Evolutionary conservation across 1,284 basidiomycete genomes (phyloP), one percentile per base, ranked within the genome.

Genomic region (Lentinus polychrous): DNA sequence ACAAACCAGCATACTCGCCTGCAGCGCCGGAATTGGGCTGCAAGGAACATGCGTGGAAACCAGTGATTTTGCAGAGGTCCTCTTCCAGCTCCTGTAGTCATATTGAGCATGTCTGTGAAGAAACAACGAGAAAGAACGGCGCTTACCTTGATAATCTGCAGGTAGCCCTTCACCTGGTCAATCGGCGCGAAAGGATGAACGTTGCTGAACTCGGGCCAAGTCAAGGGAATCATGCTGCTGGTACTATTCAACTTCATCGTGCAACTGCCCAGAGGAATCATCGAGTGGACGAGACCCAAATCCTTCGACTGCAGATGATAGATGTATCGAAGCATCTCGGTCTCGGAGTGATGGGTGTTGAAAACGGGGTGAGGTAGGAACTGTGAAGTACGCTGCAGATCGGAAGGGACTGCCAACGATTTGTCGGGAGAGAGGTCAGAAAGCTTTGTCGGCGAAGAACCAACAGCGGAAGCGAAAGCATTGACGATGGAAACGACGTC

Each of bases 181-280:
- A 74, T 70, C 12, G 95, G 95, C 2, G 83, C 91, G 65, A 99
- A 98, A 0, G 95, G 95, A 70, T 99, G 95, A 1, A 98, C 79
- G 48, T 75, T 73, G 51, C 86, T 79, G 66, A 93, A 98, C 66
- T 94, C 91, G 31, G 93, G 90, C 86, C 89, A 92, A 6, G 93
- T 96, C 32, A 99, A 74, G 11, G 95, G 94, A 48, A 90, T 87
- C 94, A 99, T 97, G 57, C 92, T 94, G 42, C 91, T 94, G 12
- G 92, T 95, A 62, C 91, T 93, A 73, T 97, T 97, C 55, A 97
- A 78, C 74, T 97, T 94, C 93, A 95, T 96, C 8, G 92, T 94
- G 67, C 91, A 94, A 60, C 89, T 95, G 49, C 95, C 95, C 11
- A 99, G 82, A 3, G 96, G 90, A 60, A 97, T 97, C 93, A 98